phyloP scores from a whole-genome alignment of 257 asterid species.

The Coffea canephora region DNA sequence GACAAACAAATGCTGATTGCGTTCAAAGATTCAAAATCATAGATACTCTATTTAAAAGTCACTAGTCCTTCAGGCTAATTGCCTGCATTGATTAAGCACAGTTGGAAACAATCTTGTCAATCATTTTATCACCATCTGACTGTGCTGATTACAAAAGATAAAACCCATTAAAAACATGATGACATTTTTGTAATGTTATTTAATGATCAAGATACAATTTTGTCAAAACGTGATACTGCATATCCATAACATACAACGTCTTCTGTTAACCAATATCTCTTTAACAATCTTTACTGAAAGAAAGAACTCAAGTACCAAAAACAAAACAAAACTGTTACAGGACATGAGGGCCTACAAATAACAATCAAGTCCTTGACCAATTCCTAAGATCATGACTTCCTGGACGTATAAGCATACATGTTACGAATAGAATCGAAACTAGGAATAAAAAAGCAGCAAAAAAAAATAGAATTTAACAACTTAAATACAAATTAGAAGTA shows the following conservation, averaged over 20 bases:
- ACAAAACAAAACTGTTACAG: background rate
- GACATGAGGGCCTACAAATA: background rate
- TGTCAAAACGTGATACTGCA: background rate
- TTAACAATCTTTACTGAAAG: background rate
- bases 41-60: background rate
- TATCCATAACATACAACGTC: background rate
- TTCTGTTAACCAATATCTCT: background rate
- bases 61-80: background rate
- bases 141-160: too few relatives aligned
- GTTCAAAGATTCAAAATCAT: too few relatives aligned
- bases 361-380: background rate
- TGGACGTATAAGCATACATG: too few relatives aligned
- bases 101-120: background rate
- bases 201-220: background rate
- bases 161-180: too few relatives aligned
- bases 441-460: background rate
- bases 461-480: background rate
- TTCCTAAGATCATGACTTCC: background rate
- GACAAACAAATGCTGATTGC: background rate
- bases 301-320: background rate
- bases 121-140: too few relatives aligned
- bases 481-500: too few relatives aligned
- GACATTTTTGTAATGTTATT: background rate
- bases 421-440: background rate
- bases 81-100: background rate